Percentiles rank a stretch among this genome's conserved stretches.
Conservation (phyloP, 805 yeast species). For the Schwanniomyces sp. region DNA sequence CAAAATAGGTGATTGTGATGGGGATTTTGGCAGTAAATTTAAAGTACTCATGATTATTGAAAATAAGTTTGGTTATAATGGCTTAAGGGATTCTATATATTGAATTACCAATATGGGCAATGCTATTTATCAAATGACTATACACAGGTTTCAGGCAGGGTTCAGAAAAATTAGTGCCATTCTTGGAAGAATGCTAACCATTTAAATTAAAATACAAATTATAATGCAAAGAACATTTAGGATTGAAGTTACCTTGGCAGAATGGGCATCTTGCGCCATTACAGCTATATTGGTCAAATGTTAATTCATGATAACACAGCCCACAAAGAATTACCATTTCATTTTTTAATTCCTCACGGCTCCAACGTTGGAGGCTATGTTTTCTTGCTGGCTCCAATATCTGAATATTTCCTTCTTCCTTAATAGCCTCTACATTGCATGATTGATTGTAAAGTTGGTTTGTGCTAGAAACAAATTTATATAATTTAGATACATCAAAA, state of each 20-base stretch:
- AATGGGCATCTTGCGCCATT: constrained; percentile 16
- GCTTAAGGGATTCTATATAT: not conserved
- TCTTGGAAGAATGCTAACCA: not conserved
- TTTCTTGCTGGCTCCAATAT: not conserved
- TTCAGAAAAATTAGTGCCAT: not conserved
- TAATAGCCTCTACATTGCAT: no score
- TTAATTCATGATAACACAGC: constrained; percentile 26
- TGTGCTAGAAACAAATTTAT: not conserved
- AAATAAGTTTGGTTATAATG: not conserved
- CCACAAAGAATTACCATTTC: constrained; percentile 37
- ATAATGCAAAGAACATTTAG: constrained; percentile 37
- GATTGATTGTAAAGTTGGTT: not conserved
- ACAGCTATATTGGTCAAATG: constrained; percentile 24
- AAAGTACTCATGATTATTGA: not conserved
- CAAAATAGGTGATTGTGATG: not conserved
- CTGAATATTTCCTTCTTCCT: not conserved
- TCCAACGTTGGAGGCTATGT: constrained; percentile 12
- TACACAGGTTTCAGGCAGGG: not conserved
- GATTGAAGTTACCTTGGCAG: constrained; percentile 34
- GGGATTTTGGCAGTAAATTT: not conserved
- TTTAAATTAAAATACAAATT: constrained; percentile 30
- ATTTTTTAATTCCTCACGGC: not conserved
- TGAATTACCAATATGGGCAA: not conserved
- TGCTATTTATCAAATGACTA: not conserved
- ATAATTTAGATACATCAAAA: not conserved